phyloP scores from a whole-genome alignment of 768 basidiomycete species.

The Suillus fuscotomentosus region DNA sequence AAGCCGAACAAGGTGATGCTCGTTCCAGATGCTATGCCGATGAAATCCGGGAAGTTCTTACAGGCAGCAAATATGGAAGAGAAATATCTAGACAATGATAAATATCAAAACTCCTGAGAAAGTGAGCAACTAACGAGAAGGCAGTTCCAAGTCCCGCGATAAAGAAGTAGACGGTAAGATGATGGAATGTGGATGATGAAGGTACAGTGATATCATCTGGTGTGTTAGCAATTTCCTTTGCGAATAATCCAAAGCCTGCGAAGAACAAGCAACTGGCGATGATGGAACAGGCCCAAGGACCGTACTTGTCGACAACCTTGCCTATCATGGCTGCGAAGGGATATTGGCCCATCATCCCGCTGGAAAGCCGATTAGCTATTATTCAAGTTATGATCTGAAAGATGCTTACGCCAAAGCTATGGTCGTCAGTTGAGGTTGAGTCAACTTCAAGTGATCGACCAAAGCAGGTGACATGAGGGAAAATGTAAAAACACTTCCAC shows the following conservation, averaged over 20 bases:
- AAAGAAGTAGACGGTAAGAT: conserved; percentile 57
- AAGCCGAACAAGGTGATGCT: conserved; percentile 79
- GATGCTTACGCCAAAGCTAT: conserved; percentile 68
- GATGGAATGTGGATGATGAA: conserved; percentile 45
- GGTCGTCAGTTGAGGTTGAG: conserved; percentile 76
- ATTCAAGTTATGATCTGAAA: neutral
- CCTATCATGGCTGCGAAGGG: conserved; percentile 71
- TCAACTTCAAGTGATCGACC: conserved; percentile 56
- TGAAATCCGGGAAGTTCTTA: conserved; percentile 62
- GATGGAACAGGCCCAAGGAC: conserved; percentile 68
- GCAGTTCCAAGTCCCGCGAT: conserved; percentile 67
- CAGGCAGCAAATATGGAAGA: conserved; percentile 76
- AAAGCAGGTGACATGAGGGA: conserved; percentile 69
- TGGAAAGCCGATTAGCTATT: conserved; percentile 25
- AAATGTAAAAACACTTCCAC: conserved; percentile 80
- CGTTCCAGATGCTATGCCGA: conserved; percentile 63
- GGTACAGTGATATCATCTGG: conserved; percentile 37
- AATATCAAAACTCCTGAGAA: conserved; percentile 8
- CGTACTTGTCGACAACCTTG: conserved; percentile 62
- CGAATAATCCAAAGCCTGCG: conserved; percentile 60
- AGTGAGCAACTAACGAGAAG: conserved; percentile 57
- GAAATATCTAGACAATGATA: conserved; percentile 47
- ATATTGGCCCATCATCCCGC: conserved; percentile 84
- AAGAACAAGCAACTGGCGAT: conserved; percentile 58
- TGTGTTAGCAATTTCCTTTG: conserved; percentile 51